Conservation (phyloP, 1,139 yeast species). For the Candida neerlandica region DNA sequence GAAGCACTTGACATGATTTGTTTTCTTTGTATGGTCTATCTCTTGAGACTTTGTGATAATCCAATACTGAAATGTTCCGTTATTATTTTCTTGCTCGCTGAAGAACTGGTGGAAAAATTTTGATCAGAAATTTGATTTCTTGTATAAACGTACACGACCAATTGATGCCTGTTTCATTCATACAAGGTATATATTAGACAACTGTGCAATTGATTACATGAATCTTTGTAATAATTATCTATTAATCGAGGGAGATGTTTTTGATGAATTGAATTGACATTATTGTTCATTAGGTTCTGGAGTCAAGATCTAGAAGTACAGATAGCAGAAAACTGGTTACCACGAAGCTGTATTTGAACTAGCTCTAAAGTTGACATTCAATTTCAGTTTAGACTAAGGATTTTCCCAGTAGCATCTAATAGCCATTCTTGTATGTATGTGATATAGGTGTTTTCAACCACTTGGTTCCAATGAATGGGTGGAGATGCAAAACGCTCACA, state of each 20-base stretch:
- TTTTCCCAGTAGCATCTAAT: background rate
- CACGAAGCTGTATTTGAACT: too few relatives aligned
- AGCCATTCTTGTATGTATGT: too few relatives aligned
- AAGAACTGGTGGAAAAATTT: slow-evolving; percentile 6
- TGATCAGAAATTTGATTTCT: background rate
- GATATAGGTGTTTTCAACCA: too few relatives aligned
- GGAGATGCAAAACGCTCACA: background rate
- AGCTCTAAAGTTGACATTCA: too few relatives aligned
- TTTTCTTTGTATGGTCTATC: background rate
- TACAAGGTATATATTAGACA: background rate
- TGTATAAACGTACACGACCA: background rate
- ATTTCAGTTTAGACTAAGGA: background rate
- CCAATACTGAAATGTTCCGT: background rate
- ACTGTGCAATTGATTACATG: background rate
- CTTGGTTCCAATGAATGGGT: background rate
- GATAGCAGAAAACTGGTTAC: too few relatives aligned
- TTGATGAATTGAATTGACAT: too few relatives aligned
- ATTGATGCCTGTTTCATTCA: background rate
- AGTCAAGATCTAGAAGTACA: too few relatives aligned
- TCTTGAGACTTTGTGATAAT: background rate
- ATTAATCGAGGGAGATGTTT: too few relatives aligned
- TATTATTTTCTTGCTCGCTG: background rate
- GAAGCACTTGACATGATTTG: slow-evolving; percentile 20
- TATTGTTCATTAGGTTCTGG: too few relatives aligned
- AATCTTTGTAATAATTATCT: background rate